phyloP scores from a whole-genome alignment of 208 protist species.

The Acanthamoeba triangularis region DNA sequence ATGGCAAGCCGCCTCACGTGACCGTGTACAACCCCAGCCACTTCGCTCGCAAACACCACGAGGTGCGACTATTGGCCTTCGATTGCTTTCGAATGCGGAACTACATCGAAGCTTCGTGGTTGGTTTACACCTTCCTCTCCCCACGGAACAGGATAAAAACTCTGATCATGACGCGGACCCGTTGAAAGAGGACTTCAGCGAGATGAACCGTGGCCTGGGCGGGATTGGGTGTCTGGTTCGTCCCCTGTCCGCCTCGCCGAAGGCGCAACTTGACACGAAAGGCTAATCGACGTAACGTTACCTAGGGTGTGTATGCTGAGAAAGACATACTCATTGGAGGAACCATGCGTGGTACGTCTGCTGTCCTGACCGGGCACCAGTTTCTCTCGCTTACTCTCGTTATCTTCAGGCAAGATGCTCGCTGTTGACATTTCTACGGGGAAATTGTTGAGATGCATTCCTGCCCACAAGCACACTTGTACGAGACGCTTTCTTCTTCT shows the following conservation, averaged over 20 bases:
- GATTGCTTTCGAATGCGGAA: not conserved
- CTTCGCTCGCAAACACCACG: not conserved
- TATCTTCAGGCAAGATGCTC: constrained; percentile 12
- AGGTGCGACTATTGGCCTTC: not conserved
- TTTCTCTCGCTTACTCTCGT: not conserved
- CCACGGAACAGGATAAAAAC: not conserved
- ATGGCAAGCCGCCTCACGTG: not conserved
- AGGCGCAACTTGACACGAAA: not conserved
- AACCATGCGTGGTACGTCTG: constrained; percentile 28
- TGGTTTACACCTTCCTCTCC: not conserved
- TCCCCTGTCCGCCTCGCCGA: not conserved
- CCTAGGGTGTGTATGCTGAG: constrained; percentile 21
- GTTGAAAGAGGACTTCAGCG: not conserved
- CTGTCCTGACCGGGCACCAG: not conserved
- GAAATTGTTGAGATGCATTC: constrained; percentile 13
- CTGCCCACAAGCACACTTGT: constrained; percentile 25
- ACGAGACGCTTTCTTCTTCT: not conserved
- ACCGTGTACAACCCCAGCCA: not conserved
- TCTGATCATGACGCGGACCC: not conserved
- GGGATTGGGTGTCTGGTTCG: constrained; percentile 47
- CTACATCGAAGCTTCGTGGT: too few relatives aligned
- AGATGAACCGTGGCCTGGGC: not conserved
- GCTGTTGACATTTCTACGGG: not conserved
- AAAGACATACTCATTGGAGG: constrained; percentile 33
- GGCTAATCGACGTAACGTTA: not conserved